A percentile compares a stretch with the other conserved stretches of the same genome.
Evolutionary conservation across 2,329 filamentous ascomycete genomes (phyloP).

Genomic region (Cordyceps cateniannulata): DNA sequence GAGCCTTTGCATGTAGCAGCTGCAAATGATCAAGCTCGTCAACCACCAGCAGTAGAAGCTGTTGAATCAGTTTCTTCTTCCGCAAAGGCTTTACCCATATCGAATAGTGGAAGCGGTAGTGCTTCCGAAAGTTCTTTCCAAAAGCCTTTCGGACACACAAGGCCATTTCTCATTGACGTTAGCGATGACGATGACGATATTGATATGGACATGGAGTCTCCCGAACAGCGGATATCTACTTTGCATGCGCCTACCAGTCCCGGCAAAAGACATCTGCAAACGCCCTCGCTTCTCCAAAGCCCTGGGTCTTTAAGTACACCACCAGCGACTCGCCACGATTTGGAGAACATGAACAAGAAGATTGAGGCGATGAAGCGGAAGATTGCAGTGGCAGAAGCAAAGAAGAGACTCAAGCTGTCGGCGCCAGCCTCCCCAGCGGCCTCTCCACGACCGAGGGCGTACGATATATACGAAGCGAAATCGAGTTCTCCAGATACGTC

Average conservation of each 20-base stretch:
- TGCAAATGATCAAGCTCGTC: background rate
- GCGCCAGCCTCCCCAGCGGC: conserved; percentile 25
- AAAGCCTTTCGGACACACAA: conserved; percentile 55
- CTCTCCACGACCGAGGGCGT: conserved; percentile 15
- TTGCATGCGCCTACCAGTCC: conserved; percentile 25
- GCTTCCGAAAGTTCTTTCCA: conserved; percentile 53
- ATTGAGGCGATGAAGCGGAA: conserved; percentile 55
- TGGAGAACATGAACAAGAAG: conserved; percentile 47
- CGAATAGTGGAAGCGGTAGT: background rate
- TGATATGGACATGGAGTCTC: conserved; percentile 61
- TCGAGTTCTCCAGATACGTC: conserved; percentile 2
- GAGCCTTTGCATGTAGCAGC: background rate
- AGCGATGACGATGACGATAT: conserved; percentile 66
- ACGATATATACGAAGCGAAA: conserved; percentile 6
- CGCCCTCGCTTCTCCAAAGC: conserved; percentile 36
- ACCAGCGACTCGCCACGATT: conserved; percentile 32
- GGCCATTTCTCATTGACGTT: conserved; percentile 73
- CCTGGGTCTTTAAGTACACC: conserved; percentile 33
- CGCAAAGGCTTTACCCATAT: background rate
- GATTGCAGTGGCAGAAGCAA: conserved; percentile 54
- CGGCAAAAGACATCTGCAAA: conserved; percentile 29
- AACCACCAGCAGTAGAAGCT: background rate
- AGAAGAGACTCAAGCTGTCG: conserved; percentile 37
- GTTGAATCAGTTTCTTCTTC: background rate
- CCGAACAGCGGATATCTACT: conserved; percentile 34